Evolutionary conservation across 805 yeast species (phyloP).

Genomic region (Candida lessepsii): DNA sequence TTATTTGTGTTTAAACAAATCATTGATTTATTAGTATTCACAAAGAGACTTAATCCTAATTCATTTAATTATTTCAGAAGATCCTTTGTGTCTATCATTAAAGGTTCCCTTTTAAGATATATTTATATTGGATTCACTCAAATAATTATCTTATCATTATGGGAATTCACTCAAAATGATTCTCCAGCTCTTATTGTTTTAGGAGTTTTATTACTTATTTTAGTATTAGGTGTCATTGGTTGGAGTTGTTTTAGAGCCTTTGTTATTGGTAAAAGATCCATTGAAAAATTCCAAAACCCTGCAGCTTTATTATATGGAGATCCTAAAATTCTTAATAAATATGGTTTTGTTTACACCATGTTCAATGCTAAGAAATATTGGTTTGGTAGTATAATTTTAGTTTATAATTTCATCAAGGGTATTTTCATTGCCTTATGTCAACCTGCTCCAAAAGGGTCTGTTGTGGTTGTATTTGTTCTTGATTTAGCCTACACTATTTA

Average conservation of each 20-base stretch:
- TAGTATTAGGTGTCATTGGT: slow-evolving; percentile 57
- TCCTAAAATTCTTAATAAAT: slow-evolving; percentile 65
- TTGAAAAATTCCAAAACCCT: slow-evolving; percentile 65
- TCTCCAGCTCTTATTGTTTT: slow-evolving; percentile 86
- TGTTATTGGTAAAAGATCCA: slow-evolving; percentile 61
- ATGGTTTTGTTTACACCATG: slow-evolving; percentile 89
- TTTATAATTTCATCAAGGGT: slow-evolving; percentile 63
- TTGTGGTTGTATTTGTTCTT: slow-evolving; percentile 68
- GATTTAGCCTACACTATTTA: slow-evolving; percentile 69
- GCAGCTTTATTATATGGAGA: slow-evolving; percentile 88
- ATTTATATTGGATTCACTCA: slow-evolving; percentile 85
- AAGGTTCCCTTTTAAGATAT: slow-evolving; percentile 78
- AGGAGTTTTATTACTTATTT: slow-evolving; percentile 67
- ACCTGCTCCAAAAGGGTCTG: slow-evolving; percentile 77
- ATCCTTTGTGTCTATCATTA: slow-evolving; percentile 60
- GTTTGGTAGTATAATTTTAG: slow-evolving; percentile 70
- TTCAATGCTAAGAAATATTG: slow-evolving; percentile 77
- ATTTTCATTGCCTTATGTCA: slow-evolving; percentile 78
- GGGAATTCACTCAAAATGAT: slow-evolving; percentile 82
- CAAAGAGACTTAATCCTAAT: slow-evolving; percentile 49
- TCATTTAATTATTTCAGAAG: slow-evolving; percentile 50
- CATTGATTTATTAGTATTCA: slow-evolving; percentile 46
- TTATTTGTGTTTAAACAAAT: slow-evolving; percentile 55
- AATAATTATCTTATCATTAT: slow-evolving; percentile 70
- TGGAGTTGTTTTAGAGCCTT: slow-evolving; percentile 68